Evolutionary conservation across 129 eudicot genomes (phyloP).

Genomic region (Glebionis coronaria): DNA sequence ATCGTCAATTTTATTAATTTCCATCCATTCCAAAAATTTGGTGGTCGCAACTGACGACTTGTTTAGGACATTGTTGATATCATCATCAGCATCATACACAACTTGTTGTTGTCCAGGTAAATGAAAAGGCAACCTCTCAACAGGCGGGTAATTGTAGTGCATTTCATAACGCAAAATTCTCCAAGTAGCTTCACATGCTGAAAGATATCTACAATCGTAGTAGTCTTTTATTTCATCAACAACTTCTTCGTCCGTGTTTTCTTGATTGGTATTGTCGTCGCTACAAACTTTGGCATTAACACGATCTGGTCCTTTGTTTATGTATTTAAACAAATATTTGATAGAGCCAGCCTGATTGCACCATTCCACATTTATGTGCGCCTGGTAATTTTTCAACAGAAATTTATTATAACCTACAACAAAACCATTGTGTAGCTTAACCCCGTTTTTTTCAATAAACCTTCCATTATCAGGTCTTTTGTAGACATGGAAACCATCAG

Average conservation of each 20-base stretch:
- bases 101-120: not conserved
- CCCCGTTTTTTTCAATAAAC: not conserved
- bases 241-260: not conserved
- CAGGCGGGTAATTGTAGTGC: not conserved
- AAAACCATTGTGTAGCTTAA: slow-evolving; percentile 2
- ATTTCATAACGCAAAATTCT: not conserved
- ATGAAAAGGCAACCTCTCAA: slow-evolving; percentile 2
- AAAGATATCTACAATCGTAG: not conserved
- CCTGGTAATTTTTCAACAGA: not conserved
- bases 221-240: not conserved
- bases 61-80: not conserved
- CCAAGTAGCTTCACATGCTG: slow-evolving; percentile 5
- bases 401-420: slow-evolving; percentile 12
- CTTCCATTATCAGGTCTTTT: no score
- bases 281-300: not conserved
- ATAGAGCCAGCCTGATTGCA: not conserved
- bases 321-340: slow-evolving; percentile 3
- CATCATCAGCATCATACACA: not conserved
- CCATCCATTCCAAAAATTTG: slow-evolving; percentile 20
- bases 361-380: slow-evolving; percentile 20
- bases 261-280: not conserved
- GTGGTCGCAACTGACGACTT: not conserved
- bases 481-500: no score
- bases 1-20: not conserved
- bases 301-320: not conserved